Conservation (phyloP, 1,139 yeast species). For the Debaryomyces subglobosus region DNA sequence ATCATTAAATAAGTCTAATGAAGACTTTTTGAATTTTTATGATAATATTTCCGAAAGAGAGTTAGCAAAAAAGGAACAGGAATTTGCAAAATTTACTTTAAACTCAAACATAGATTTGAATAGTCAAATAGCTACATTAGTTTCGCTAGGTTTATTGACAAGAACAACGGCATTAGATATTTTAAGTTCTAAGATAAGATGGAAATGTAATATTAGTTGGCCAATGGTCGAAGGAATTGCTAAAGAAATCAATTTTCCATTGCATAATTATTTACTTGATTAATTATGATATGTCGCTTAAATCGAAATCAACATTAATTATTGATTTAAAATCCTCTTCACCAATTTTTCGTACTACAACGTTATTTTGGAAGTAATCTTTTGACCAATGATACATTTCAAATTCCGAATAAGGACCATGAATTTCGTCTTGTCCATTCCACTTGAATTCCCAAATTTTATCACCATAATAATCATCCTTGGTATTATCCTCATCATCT, state of each 20-base stretch:
- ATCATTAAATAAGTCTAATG: slow-evolving; percentile 30
- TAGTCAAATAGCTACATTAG: slow-evolving; percentile 62
- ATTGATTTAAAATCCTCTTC: slow-evolving; percentile 31
- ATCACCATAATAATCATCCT: slow-evolving; percentile 29
- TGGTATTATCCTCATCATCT: slow-evolving; percentile 8
- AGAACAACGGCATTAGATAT: slow-evolving; percentile 58
- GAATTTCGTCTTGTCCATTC: slow-evolving; percentile 50
- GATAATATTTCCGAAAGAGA: slow-evolving; percentile 37
- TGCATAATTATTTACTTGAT: slow-evolving; percentile 51
- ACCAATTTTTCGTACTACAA: slow-evolving; percentile 43
- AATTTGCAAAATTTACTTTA: slow-evolving; percentile 35
- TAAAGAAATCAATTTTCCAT: slow-evolving; percentile 54
- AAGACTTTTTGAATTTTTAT: slow-evolving; percentile 27
- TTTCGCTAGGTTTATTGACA: slow-evolving; percentile 54
- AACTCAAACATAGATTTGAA: slow-evolving; percentile 52
- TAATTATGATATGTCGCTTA: slow-evolving; percentile 14
- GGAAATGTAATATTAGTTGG: slow-evolving; percentile 67
- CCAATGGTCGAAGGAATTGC: slow-evolving; percentile 53
- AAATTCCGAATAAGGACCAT: slow-evolving; percentile 61
- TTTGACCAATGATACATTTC: slow-evolving; percentile 66
- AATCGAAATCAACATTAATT: slow-evolving; percentile 25
- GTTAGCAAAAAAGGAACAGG: slow-evolving; percentile 33
- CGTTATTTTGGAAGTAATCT: slow-evolving; percentile 56
- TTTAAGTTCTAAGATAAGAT: slow-evolving; percentile 61
- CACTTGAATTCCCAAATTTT: slow-evolving; percentile 66